Percentiles rank a stretch among this genome's conserved stretches.
Conservation (phyloP, 192 early-diverging fungal species). For the Funneliformis geosporum region DNA sequence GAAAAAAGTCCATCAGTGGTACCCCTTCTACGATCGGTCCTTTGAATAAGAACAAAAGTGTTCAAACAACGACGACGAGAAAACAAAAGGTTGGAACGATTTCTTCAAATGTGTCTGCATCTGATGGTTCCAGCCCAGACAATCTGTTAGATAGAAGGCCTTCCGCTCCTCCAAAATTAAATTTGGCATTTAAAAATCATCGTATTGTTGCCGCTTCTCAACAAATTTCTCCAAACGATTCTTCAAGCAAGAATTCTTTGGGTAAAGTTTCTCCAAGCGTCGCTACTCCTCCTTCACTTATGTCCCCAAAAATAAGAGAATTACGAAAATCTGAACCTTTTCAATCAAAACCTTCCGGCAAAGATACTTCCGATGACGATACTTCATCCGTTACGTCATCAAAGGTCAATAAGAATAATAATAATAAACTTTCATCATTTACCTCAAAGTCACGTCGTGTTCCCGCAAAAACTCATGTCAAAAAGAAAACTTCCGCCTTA, state of each 20-base stretch:
- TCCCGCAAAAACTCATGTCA: not conserved
- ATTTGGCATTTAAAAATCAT: conserved; percentile 15
- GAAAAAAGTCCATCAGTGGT: not conserved
- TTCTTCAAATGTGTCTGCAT: not conserved
- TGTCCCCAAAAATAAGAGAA: conserved; percentile 29
- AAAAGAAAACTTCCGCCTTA: not conserved
- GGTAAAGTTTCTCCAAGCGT: too few relatives aligned
- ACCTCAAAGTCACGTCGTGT: conserved; percentile 1
- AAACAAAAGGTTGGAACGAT: not conserved
- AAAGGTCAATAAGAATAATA: not conserved
- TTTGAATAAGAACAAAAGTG: not conserved
- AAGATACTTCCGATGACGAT: not conserved
- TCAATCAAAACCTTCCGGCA: not conserved
- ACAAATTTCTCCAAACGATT: not conserved
- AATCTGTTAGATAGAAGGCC: conserved; percentile 4
- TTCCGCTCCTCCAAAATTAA: conserved; percentile 1
- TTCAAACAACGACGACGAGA: not conserved
- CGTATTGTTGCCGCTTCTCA: not conserved
- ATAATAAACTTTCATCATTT: not conserved
- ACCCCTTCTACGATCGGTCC: not conserved
- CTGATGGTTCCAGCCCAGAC: not conserved
- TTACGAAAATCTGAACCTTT: conserved; percentile 19
- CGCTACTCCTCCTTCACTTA: not conserved
- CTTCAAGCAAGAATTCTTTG: not conserved
- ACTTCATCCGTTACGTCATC: not conserved